phyloP scores from a whole-genome alignment of 768 basidiomycete genomes.

The Naganishia vaughanmartiniae region DNA sequence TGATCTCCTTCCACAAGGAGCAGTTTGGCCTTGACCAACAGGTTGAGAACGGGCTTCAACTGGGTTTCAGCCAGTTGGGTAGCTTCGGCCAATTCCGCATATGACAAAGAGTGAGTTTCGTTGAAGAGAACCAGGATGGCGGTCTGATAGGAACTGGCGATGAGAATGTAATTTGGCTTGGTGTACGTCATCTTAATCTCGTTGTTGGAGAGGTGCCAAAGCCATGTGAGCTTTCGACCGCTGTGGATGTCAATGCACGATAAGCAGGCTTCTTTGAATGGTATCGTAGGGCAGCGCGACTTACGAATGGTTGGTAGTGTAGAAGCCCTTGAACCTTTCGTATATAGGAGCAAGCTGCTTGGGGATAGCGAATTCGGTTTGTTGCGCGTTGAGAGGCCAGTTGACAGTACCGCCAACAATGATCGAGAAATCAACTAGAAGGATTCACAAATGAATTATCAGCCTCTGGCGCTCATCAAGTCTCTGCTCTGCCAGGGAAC shows the following conservation, averaged over 20 bases:
- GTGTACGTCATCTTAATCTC: constrained; percentile 90
- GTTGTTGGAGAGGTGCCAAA: constrained; percentile 98
- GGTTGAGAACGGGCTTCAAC: constrained; percentile 61
- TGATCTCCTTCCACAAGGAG: constrained; percentile 87
- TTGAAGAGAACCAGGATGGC: constrained; percentile 94
- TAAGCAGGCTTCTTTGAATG: neutral
- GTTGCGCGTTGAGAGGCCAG: constrained; percentile 80
- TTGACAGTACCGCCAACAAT: constrained; percentile 94
- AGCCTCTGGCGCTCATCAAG: neutral
- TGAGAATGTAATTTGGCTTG: constrained; percentile 90
- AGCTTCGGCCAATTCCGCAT: constrained; percentile 73
- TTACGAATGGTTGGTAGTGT: constrained; percentile 80
- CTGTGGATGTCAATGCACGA: constrained; percentile 26
- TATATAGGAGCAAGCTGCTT: constrained; percentile 80
- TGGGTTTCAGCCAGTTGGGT: constrained; percentile 61
- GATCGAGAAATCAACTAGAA: constrained; percentile 74
- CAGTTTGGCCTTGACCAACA: constrained; percentile 84
- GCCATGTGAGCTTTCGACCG: constrained; percentile 92
- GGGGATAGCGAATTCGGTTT: constrained; percentile 82
- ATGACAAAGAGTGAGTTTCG: constrained; percentile 76
- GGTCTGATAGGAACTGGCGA: constrained; percentile 93
- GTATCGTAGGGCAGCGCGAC: constrained; percentile 21
- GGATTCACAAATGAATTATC: neutral
- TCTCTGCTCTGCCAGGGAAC: neutral
- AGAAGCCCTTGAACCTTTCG: constrained; percentile 87